A percentile compares a stretch with the other conserved stretches of the same genome.
Evolutionary conservation across 1,284 basidiomycete species (phyloP).

Genomic region (Mycena sp.): DNA sequence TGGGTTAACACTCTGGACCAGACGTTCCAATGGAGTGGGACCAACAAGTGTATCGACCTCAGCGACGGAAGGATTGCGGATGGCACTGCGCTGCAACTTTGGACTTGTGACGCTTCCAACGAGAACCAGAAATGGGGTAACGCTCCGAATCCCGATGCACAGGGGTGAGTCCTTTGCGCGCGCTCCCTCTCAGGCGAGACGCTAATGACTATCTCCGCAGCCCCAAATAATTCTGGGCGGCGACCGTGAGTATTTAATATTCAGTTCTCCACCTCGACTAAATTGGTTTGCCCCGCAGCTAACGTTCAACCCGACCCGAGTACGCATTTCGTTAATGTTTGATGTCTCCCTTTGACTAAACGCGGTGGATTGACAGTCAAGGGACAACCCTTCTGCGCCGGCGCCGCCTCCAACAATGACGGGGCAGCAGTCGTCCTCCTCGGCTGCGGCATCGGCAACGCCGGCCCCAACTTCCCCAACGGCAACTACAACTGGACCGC

Average conservation of each 20-base stretch:
- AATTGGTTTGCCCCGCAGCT: too few species aligned
- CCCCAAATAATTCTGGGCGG: too few species aligned
- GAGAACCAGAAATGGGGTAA: slow-evolving; percentile 1
- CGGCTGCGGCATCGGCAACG: background rate
- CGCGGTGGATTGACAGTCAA: background rate
- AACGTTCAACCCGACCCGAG: too few species aligned
- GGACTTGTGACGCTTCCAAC: background rate
- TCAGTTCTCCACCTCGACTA: too few species aligned
- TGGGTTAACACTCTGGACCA: background rate
- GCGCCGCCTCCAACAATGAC: background rate
- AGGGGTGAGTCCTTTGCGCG: too few species aligned
- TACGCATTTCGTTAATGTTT: too few species aligned
- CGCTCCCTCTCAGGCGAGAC: too few species aligned
- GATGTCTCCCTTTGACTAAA: too few species aligned
- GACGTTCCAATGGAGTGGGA: slow-evolving; percentile 8
- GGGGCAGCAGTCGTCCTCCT: background rate
- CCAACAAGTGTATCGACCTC: slow-evolving; percentile 22
- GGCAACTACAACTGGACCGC: background rate
- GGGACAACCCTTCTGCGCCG: background rate
- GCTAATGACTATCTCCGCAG: too few species aligned
- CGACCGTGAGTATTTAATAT: too few species aligned
- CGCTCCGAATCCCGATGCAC: slow-evolving; percentile 9
- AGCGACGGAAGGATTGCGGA: slow-evolving; percentile 11
- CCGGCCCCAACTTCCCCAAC: background rate
- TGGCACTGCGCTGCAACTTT: slow-evolving; percentile 7